Percentiles rank a stretch among this genome's conserved stretches.
phyloP scores from a whole-genome alignment of 2,329 filamentous ascomycete genomes.

The Aspergillus jensenii region DNA sequence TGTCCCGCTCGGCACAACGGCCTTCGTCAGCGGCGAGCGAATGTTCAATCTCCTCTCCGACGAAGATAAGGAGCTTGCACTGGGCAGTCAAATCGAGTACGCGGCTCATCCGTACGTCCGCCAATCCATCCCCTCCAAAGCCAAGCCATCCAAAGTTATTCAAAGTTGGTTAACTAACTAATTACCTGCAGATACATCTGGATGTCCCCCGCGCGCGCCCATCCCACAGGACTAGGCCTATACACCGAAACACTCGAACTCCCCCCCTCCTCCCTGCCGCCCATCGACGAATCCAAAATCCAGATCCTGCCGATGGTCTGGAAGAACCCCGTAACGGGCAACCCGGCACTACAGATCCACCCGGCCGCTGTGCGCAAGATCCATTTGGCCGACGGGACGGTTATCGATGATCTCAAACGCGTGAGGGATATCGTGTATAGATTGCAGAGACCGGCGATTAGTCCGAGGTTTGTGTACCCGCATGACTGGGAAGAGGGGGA shows the following conservation, averaged over 20 bases:
- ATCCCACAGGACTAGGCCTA: constrained; percentile 69
- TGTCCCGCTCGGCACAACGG: constrained; percentile 73
- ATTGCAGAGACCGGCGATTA: constrained; percentile 71
- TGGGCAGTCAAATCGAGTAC: constrained; percentile 69
- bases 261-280: constrained; percentile 58
- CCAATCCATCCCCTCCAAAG: neutral
- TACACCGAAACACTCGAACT: constrained; percentile 67
- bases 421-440: constrained; percentile 71
- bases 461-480: constrained; percentile 66
- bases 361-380: constrained; percentile 70
- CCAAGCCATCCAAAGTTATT: neutral
- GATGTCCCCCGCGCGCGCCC: constrained; percentile 70
- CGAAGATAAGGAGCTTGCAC: constrained; percentile 66
- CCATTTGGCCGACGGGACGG: constrained; percentile 63
- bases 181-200: constrained; percentile 64
- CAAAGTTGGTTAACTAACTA: no score
- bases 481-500: constrained; percentile 79
- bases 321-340: constrained; percentile 71
- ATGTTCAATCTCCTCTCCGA: constrained; percentile 69
- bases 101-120: constrained; percentile 65
- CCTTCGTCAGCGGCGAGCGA: constrained; percentile 69
- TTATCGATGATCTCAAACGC: constrained; percentile 66
- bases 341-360: constrained; percentile 70
- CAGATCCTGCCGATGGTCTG: constrained; percentile 74
- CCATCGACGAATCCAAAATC: constrained; percentile 65